phyloP scores from a whole-genome alignment of 345 rosid species.

The Draba incana region DNA sequence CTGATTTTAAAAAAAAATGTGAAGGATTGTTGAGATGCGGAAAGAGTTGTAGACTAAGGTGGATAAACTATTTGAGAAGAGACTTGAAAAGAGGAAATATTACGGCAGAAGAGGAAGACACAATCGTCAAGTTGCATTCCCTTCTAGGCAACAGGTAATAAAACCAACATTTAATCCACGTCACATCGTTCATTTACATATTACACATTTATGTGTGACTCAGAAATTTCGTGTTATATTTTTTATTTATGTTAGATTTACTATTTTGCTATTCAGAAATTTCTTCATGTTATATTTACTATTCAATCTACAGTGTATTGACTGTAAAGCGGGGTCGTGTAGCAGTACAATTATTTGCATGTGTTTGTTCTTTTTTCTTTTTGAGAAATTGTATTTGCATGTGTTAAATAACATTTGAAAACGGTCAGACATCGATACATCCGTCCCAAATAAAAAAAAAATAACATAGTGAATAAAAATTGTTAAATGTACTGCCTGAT shows the following conservation, averaged over 20 bases:
- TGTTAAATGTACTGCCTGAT: not conserved
- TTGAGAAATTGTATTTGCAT: constrained; percentile 1
- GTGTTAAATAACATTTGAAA: constrained; percentile 17
- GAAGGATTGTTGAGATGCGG: constrained; percentile 85
- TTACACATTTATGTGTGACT: constrained; percentile 7
- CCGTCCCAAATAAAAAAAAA: not conserved
- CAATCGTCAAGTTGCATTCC: constrained; percentile 69
- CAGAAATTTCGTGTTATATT: not conserved
- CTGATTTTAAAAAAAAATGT: not conserved
- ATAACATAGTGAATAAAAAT: not conserved
- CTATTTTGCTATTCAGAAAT: not conserved
- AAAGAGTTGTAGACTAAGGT: constrained; percentile 92
- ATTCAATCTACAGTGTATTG: constrained; percentile 6
- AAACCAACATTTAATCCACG: not conserved
- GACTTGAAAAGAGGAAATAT: constrained; percentile 88
- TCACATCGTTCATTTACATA: constrained; percentile 15
- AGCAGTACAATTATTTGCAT: constrained; percentile 19
- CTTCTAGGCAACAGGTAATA: constrained; percentile 75
- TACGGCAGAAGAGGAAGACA: constrained; percentile 70
- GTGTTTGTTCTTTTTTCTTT: not conserved
- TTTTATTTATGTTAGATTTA: no score
- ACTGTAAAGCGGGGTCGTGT: constrained; percentile 21
- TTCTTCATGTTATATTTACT: not conserved
- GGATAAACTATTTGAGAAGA: constrained; percentile 84
- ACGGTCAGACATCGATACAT: constrained; percentile 15